Evolutionary conservation across 1,139 yeast species (phyloP), one percentile per base, ranked within the genome.

Genomic region (Blastobotrys capitulatus): DNA sequence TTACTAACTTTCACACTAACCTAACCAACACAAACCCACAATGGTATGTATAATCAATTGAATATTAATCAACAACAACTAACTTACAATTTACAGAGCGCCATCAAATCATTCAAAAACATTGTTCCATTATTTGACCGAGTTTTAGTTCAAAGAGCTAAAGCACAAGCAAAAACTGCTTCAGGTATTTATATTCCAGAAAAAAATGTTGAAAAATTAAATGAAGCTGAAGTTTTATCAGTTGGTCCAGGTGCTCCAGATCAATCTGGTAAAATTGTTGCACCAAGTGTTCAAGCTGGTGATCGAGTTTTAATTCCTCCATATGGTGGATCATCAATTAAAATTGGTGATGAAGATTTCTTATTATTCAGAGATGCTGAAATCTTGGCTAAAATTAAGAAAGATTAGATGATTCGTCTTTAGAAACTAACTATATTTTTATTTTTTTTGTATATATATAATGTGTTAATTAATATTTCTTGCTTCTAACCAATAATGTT

Each of bases 111-210:
- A 59, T 94, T 89, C 61, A 84, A 87, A 73, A 78, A 89, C 57
- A 85, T 92, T 65, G 82, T 84, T 62, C 98, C 98, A 58, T 81
- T 92, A 61, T 78, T 92, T 62, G 97, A 92, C 82, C 86, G 97
- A 74, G 92, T 92, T 53, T 80, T 92, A 59, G 96, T 92, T 56
- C 96, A 89, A 75, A 86, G 96, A 72, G 73, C 86, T 65, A 89
- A 89, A 78, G 95, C 96, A 53, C 83, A 88, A 65, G 79, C 92
- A 62, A 80, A 89, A 75, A 92, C 98, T 52, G 87, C 96, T 50
- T 83, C 95, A 43, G 98, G 98, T 64, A 81, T 92, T 66, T 88
- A 82, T 75, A 86, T 92, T 59, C 98, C 98, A 57, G 98, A 92
- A 74, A 88, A 88, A 77, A 89, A 90, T 76, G 95, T 85, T 63